These are phyloP conservation scores for Xylariaceae sp. DNA, from an alignment of 2,329 filamentous ascomycete species.

Conservation along the genomic window DNA sequence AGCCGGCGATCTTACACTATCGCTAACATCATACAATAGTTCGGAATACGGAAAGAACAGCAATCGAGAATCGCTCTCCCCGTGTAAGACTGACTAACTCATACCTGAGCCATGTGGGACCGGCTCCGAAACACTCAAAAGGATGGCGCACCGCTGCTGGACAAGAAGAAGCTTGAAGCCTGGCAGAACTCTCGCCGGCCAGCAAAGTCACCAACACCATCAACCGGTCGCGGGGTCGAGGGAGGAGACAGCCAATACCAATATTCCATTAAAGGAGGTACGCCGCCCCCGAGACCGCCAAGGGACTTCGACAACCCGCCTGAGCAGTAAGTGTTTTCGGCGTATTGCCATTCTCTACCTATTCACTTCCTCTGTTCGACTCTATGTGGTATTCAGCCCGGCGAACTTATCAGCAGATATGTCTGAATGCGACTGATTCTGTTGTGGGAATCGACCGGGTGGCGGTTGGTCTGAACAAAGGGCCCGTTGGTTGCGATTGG, in stretches of 20 bases:
- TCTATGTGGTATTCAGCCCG: neutral
- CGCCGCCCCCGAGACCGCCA: conserved; percentile 37
- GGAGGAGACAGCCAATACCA: conserved; percentile 40
- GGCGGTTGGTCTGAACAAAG: neutral
- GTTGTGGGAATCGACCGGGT: neutral
- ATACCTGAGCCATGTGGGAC: conserved; percentile 39
- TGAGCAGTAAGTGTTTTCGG: conserved; percentile 28
- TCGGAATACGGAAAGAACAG: conserved; percentile 13
- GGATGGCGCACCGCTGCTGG: conserved; percentile 25
- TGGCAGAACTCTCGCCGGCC: conserved; percentile 36
- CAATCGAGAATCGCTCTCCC: conserved; percentile 13
- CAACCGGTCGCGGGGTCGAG: conserved; percentile 25
- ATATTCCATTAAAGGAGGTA: conserved; percentile 43
- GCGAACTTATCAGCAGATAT: neutral
- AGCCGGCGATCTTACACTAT: conserved; percentile 26
- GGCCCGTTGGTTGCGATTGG: neutral
- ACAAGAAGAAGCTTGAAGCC: conserved; percentile 37
- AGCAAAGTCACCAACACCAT: conserved; percentile 23
- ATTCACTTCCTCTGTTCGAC: neutral
- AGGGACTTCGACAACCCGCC: conserved; percentile 35
- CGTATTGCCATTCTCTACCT: neutral
- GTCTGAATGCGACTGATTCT: neutral
- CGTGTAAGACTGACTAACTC: conserved; percentile 1
- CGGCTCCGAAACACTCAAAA: conserved; percentile 37
- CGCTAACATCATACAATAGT: conserved; percentile 11